phyloP scores from a whole-genome alignment of 1,284 basidiomycete genomes.

The Coriolopsis trogii region DNA sequence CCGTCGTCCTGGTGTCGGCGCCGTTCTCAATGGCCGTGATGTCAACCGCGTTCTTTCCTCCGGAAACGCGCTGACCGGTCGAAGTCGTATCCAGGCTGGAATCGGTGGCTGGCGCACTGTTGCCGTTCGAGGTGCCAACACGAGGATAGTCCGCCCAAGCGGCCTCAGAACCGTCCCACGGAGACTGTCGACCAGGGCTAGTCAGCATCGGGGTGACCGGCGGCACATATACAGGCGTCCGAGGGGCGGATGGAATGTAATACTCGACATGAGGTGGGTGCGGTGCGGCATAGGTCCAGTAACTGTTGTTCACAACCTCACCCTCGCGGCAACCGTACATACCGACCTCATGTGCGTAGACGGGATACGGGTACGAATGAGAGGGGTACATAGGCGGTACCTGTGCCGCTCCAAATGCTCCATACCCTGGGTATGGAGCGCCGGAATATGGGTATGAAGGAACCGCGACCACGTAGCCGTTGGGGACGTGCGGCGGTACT shows the following conservation, averaged over 20 bases:
- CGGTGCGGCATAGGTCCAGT: constrained; percentile 24
- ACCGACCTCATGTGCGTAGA: constrained; percentile 8
- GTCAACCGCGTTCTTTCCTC: constrained; percentile 71
- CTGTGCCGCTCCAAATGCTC: constrained; percentile 6
- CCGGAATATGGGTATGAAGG: constrained; percentile 19
- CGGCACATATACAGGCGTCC: constrained; percentile 6
- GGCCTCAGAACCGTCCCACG: too few species aligned
- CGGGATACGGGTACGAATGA: constrained; percentile 15
- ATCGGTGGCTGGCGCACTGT: neutral
- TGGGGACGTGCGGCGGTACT: constrained; percentile 10
- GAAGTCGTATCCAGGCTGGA: neutral
- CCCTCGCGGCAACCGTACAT: constrained; percentile 4
- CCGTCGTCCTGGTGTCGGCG: constrained; percentile 78
- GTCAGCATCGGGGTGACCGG: too few species aligned
- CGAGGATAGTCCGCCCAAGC: too few species aligned
- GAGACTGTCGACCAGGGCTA: too few species aligned
- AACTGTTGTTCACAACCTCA: neutral
- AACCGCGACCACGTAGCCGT: constrained; percentile 1
- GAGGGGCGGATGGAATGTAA: constrained; percentile 13
- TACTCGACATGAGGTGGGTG: constrained; percentile 24
- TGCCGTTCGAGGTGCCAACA: neutral
- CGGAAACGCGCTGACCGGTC: constrained; percentile 26
- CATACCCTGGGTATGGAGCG: constrained; percentile 11
- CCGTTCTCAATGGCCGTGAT: constrained; percentile 73
- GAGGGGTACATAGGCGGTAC: constrained; percentile 10